phyloP scores from a whole-genome alignment of 345 rosid genomes.

The Eucalyptus melliodora region DNA sequence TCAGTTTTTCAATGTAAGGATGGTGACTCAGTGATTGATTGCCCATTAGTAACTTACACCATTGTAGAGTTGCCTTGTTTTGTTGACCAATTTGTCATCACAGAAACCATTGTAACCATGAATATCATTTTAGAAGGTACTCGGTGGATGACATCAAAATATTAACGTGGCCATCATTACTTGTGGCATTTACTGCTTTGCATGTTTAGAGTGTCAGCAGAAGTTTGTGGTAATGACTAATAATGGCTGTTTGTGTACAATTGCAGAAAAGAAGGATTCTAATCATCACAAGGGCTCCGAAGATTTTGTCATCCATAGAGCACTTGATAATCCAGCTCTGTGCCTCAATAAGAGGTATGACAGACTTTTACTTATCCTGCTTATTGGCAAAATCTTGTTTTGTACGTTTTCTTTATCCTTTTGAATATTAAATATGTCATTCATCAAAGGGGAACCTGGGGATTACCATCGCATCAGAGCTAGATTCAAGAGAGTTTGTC shows the following conservation, averaged over 20 bases:
- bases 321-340: conserved; percentile 26
- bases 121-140: neutral
- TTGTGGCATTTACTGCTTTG: neutral
- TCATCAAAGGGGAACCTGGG: neutral
- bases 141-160: neutral
- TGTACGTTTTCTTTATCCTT: neutral
- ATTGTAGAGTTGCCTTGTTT: neutral
- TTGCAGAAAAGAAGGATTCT: conserved; percentile 9
- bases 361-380: neutral
- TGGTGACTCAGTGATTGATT: neutral
- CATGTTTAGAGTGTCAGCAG: neutral
- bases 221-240: neutral
- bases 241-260: neutral
- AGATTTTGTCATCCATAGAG: conserved; percentile 4
- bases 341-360: conserved; percentile 33
- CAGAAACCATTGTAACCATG: neutral
- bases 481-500: neutral
- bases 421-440: neutral
- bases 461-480: neutral
- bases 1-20: neutral
- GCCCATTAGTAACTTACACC: neutral
- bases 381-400: neutral
- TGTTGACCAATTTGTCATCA: neutral
- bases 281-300: conserved; percentile 1
- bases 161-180: neutral